phyloP scores from a whole-genome alignment of 495 filamentous ascomycete genomes.

The Stereocaulon alpinum region DNA sequence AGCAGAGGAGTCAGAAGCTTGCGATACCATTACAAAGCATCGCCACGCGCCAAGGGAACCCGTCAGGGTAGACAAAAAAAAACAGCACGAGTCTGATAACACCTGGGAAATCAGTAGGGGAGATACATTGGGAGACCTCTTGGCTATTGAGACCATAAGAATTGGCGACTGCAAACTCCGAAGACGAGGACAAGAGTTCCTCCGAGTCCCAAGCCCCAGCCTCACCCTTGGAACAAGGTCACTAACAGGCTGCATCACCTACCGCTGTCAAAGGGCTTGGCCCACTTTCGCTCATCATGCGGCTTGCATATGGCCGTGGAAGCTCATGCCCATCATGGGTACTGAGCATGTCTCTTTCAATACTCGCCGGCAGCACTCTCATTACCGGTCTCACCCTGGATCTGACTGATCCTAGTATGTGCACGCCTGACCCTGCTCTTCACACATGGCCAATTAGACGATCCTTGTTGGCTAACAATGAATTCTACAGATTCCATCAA shows the following conservation, averaged over 20 bases:
- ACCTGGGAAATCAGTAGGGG: not conserved
- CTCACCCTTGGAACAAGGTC: not conserved
- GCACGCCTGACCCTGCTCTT: not conserved
- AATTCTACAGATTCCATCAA: conserved; percentile 37
- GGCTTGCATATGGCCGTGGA: not conserved
- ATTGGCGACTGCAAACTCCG: not conserved
- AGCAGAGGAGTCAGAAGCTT: not conserved
- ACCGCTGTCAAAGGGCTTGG: not conserved
- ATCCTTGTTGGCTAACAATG: not conserved
- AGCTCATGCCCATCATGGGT: conserved; percentile 9
- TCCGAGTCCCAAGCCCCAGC: not conserved
- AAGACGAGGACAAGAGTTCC: not conserved
- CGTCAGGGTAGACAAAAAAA: not conserved
- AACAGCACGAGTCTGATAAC: not conserved
- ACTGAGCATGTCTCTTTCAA: conserved; percentile 7
- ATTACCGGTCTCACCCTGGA: conserved; percentile 16
- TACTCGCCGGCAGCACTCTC: conserved; percentile 14
- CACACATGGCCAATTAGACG: not conserved
- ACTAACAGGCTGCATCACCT: not conserved
- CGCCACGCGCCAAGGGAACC: not conserved
- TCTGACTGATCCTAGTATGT: conserved; percentile 18
- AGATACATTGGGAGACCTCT: not conserved
- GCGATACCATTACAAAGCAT: not conserved
- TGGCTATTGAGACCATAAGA: not conserved
- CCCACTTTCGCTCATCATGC: not conserved